Conservation (phyloP, 2,329 filamentous ascomycete genomes). For the Penicillium frequentans region DNA sequence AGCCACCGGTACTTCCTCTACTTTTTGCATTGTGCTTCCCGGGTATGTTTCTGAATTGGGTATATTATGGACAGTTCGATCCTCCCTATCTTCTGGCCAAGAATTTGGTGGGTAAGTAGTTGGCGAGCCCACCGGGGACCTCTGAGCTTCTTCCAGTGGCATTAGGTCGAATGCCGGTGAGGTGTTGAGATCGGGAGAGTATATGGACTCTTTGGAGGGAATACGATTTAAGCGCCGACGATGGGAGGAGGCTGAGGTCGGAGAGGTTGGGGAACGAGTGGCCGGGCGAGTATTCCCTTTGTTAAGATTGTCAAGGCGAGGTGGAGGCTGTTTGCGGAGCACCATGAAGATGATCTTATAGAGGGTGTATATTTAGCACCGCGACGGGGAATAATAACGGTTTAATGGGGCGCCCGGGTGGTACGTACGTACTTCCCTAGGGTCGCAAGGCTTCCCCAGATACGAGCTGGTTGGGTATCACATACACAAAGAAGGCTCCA, state of each 20-base stretch:
- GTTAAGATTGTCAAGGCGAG: constrained; percentile 34
- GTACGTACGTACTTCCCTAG: neutral
- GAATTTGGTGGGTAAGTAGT: constrained; percentile 28
- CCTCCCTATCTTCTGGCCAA: constrained; percentile 33
- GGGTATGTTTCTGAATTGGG: constrained; percentile 8
- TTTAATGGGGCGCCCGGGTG: neutral
- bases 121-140: constrained; percentile 33
- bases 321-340: constrained; percentile 40
- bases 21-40: constrained; percentile 2
- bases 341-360: constrained; percentile 34
- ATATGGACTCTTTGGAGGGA: constrained; percentile 33
- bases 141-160: constrained; percentile 39
- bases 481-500: neutral
- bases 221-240: constrained; percentile 28
- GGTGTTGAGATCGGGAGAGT: constrained; percentile 39
- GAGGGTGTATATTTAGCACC: neutral
- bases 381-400: neutral
- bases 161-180: constrained; percentile 40
- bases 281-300: constrained; percentile 31
- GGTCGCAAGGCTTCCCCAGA: constrained; percentile 3
- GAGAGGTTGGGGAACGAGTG: constrained; percentile 36
- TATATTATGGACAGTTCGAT: constrained; percentile 13
- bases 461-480: neutral
- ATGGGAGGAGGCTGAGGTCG: constrained; percentile 28
- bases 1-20: constrained; percentile 21